Percentiles rank a stretch among this genome's conserved stretches.
phyloP scores from a whole-genome alignment of 345 rosid genomes.

The Salix udensis region DNA sequence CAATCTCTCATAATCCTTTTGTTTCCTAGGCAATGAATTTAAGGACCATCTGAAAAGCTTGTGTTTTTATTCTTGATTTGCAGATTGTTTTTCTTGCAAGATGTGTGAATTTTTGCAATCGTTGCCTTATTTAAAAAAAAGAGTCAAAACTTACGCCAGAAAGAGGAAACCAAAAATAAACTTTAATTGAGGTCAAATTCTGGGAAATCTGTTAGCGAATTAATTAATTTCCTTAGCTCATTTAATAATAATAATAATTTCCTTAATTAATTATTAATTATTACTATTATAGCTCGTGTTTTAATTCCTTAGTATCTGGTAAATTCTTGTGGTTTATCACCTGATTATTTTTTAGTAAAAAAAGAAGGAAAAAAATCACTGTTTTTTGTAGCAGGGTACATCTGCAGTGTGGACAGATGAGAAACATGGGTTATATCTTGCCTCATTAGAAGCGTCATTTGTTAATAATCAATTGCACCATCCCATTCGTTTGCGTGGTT shows the following conservation, averaged over 20 bases:
- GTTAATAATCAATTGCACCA: conserved; percentile 48
- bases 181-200: neutral
- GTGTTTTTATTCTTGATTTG: neutral
- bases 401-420: conserved; percentile 64
- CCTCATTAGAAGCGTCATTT: conserved; percentile 61
- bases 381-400: conserved; percentile 35
- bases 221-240: neutral
- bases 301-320: no score
- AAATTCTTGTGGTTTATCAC: neutral
- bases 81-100: neutral
- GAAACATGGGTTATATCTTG: conserved; percentile 58
- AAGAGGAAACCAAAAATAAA: neutral
- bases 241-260: no score
- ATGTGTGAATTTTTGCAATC: neutral
- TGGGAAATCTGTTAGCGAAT: neutral
- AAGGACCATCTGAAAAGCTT: neutral
- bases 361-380: no score
- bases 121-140: neutral
- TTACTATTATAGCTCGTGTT: neutral
- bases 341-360: neutral
- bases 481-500: conserved; percentile 23
- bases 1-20: neutral
- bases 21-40: neutral
- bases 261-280: no score
- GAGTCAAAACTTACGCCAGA: neutral